Evolutionary conservation across 2,329 filamentous ascomycete species (phyloP).

Genomic region (Trichoderma simmonsii): DNA sequence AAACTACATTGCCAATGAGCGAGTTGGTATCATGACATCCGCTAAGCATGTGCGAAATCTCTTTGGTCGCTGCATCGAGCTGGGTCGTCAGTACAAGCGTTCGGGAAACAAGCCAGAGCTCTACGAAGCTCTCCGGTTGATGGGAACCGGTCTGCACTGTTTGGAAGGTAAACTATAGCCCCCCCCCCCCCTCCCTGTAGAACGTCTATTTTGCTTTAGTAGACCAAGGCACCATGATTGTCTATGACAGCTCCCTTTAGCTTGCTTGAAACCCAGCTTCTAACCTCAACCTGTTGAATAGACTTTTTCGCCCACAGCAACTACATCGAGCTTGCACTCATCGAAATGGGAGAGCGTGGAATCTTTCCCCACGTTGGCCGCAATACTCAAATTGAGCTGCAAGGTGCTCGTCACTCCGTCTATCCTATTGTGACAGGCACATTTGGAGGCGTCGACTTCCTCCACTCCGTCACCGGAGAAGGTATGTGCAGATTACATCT

Average conservation of each 20-base stretch:
- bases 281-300: slow-evolving; percentile 24
- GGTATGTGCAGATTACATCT: slow-evolving; percentile 33
- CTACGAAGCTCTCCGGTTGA: slow-evolving; percentile 78
- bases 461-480: slow-evolving; percentile 78
- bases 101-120: slow-evolving; percentile 66
- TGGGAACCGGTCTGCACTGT: slow-evolving; percentile 88
- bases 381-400: slow-evolving; percentile 65
- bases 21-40: slow-evolving; percentile 74
- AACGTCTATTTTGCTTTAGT: too few relatives aligned
- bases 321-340: slow-evolving; percentile 82
- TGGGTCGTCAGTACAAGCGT: slow-evolving; percentile 67
- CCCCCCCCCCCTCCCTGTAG: too few relatives aligned
- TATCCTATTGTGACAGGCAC: slow-evolving; percentile 87
- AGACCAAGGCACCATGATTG: too few relatives aligned
- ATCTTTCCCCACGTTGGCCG: slow-evolving; percentile 86
- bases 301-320: slow-evolving; percentile 94
- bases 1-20: slow-evolving; percentile 91
- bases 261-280: too few relatives aligned
- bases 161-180: slow-evolving; percentile 61
- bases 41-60: slow-evolving; percentile 72
- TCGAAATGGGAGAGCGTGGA: slow-evolving; percentile 76
- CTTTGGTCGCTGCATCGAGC: slow-evolving; percentile 70
- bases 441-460: slow-evolving; percentile 91
- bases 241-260: too few relatives aligned
- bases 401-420: slow-evolving; percentile 62